phyloP scores from a whole-genome alignment of 2,329 filamentous ascomycete genomes.

The Fusarium keratoplasticum region DNA sequence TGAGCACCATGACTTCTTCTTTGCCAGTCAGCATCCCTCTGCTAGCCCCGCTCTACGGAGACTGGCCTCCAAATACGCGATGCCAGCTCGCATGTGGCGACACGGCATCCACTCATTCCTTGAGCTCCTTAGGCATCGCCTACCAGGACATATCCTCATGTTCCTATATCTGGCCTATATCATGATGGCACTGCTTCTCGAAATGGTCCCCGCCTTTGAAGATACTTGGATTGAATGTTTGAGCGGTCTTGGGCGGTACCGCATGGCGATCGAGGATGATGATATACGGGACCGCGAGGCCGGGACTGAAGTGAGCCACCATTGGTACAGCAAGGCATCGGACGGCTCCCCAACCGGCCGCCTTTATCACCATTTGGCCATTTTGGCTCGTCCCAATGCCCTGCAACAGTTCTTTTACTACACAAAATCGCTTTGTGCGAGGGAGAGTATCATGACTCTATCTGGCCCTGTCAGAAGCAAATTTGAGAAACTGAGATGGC shows the following conservation, averaged over 20 bases:
- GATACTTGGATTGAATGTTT: slow-evolving; percentile 96
- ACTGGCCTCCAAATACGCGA: slow-evolving; percentile 83
- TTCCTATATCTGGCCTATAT: slow-evolving; percentile 92
- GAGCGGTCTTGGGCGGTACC: slow-evolving; percentile 84
- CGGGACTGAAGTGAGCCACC: slow-evolving; percentile 82
- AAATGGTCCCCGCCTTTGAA: slow-evolving; percentile 84
- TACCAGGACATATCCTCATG: slow-evolving; percentile 86
- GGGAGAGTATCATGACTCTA: slow-evolving; percentile 76
- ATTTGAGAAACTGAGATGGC: too few relatives aligned
- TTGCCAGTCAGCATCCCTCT: slow-evolving; percentile 87
- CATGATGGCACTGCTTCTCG: slow-evolving; percentile 87
- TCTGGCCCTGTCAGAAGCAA: too few relatives aligned
- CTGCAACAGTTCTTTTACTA: slow-evolving; percentile 81
- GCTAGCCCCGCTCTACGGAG: slow-evolving; percentile 75
- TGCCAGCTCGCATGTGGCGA: slow-evolving; percentile 95
- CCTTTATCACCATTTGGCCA: slow-evolving; percentile 89
- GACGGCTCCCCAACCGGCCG: slow-evolving; percentile 83
- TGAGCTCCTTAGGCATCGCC: slow-evolving; percentile 77
- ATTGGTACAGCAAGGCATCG: slow-evolving; percentile 88
- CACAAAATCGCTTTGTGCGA: slow-evolving; percentile 75
- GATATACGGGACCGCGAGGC: slow-evolving; percentile 79
- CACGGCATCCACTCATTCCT: slow-evolving; percentile 90
- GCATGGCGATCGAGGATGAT: slow-evolving; percentile 91
- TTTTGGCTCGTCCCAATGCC: slow-evolving; percentile 76
- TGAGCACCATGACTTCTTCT: slow-evolving; percentile 87